phyloP scores from a whole-genome alignment of 2,329 filamentous ascomycete species.

The Aspergillus sojae region DNA sequence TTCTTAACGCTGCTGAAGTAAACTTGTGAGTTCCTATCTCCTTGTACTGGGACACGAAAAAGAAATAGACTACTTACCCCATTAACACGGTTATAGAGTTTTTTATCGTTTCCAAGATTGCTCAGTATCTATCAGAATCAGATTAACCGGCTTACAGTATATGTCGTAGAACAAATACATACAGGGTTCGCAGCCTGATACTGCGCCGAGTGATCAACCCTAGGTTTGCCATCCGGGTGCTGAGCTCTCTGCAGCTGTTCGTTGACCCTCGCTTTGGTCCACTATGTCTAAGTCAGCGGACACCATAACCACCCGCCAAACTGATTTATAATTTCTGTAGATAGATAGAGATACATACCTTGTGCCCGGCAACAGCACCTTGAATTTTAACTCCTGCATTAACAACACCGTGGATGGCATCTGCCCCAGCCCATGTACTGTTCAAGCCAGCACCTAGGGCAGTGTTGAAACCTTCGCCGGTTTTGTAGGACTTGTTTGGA shows the following conservation, averaged over 20 bases:
- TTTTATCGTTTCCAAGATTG: background rate
- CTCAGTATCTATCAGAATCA: background rate
- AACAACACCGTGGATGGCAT: background rate
- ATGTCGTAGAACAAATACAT: slow-evolving; percentile 29
- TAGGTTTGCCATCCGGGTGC: background rate
- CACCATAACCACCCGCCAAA: background rate
- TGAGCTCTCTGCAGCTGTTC: background rate
- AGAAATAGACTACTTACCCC: background rate
- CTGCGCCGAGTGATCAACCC: background rate
- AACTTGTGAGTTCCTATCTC: background rate
- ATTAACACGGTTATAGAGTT: background rate
- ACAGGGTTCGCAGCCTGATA: background rate
- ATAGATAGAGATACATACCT: background rate
- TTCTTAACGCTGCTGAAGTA: background rate
- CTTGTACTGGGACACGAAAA: background rate
- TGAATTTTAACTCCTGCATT: background rate
- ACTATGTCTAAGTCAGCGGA: background rate
- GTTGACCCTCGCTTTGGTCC: background rate
- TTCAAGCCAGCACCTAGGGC: background rate
- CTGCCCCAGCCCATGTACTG: background rate
- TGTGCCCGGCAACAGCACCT: background rate
- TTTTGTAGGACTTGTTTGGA: background rate
- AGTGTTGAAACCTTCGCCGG: background rate
- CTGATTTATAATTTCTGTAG: background rate
- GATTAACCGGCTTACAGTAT: background rate